Evolutionary conservation across 2,329 filamentous ascomycete species (phyloP).

Genomic region (Penicillium decumbens): DNA sequence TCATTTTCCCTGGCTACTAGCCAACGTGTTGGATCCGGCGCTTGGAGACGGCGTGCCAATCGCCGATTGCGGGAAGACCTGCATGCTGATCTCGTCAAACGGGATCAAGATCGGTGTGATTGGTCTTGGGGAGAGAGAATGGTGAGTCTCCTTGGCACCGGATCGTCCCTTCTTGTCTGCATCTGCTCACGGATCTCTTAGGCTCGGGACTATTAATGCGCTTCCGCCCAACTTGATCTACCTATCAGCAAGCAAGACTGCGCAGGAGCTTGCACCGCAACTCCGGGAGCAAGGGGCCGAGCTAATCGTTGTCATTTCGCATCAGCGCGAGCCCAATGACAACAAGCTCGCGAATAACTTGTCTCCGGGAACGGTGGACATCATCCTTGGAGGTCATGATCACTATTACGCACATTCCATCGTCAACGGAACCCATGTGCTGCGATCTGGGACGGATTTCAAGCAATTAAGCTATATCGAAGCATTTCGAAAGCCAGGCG

Average conservation of each 20-base stretch:
- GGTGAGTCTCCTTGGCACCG: constrained; percentile 41
- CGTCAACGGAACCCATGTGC: constrained; percentile 73
- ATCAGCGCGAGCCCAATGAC: constrained; percentile 85
- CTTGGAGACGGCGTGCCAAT: constrained; percentile 70
- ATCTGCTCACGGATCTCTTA: constrained; percentile 17
- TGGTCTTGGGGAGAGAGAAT: constrained; percentile 80
- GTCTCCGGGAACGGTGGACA: constrained; percentile 68
- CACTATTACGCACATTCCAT: constrained; percentile 78
- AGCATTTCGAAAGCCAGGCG: constrained; percentile 55
- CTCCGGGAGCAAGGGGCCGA: constrained; percentile 74
- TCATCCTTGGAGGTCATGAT: constrained; percentile 84
- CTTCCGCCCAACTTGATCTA: constrained; percentile 79
- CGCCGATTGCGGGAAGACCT: constrained; percentile 68
- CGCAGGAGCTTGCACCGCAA: constrained; percentile 67
- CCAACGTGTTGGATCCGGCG: constrained; percentile 80
- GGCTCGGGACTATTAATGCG: constrained; percentile 79
- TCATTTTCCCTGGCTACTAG: constrained; percentile 82
- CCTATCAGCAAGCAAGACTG: constrained; percentile 70
- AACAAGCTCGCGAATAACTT: constrained; percentile 73
- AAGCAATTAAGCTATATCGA: constrained; percentile 89
- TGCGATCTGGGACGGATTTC: constrained; percentile 88
- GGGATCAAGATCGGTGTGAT: constrained; percentile 82
- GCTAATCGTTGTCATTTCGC: constrained; percentile 75
- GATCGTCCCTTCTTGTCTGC: background rate
- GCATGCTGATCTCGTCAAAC: constrained; percentile 73